Conservation (phyloP, 2,329 filamentous ascomycete genomes). For the Corniculantispora saksenae region DNA sequence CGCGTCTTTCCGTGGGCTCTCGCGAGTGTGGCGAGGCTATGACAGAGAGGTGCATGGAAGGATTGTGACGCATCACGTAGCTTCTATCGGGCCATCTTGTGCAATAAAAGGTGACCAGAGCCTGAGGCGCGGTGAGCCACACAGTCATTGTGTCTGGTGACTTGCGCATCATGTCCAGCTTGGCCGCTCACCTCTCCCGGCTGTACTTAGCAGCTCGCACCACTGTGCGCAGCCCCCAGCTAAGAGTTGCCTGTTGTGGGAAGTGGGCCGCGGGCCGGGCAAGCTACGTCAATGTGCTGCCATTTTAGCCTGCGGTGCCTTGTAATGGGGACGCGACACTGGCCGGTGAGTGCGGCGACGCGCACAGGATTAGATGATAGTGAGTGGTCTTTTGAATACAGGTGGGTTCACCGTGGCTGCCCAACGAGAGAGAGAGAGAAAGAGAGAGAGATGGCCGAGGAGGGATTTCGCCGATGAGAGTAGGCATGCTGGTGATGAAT, state of each 20-base stretch:
- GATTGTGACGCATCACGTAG: neutral
- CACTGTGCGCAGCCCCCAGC: neutral
- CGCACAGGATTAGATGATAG: neutral
- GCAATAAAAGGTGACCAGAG: neutral
- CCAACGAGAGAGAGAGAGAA: neutral
- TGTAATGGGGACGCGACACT: neutral
- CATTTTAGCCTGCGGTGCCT: neutral
- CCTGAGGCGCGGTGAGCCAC: conserved; percentile 1
- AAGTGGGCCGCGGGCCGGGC: neutral
- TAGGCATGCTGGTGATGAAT: neutral
- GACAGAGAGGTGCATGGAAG: neutral
- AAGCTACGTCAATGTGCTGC: neutral
- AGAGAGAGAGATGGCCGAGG: neutral
- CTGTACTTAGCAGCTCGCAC: neutral
- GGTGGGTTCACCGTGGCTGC: neutral
- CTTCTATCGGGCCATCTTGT: conserved; percentile 8
- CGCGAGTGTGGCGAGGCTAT: neutral
- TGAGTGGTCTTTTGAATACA: neutral
- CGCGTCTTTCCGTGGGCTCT: neutral
- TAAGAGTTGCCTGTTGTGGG: conserved; percentile 6
- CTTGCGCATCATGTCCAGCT: neutral
- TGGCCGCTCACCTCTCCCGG: neutral
- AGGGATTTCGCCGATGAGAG: neutral
- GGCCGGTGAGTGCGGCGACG: neutral
- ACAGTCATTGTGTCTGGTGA: conserved; percentile 19